Evolutionary conservation across 257 asterid species (phyloP), one percentile per base, ranked within the genome.

Genomic region (Knoxia roxburghii): DNA sequence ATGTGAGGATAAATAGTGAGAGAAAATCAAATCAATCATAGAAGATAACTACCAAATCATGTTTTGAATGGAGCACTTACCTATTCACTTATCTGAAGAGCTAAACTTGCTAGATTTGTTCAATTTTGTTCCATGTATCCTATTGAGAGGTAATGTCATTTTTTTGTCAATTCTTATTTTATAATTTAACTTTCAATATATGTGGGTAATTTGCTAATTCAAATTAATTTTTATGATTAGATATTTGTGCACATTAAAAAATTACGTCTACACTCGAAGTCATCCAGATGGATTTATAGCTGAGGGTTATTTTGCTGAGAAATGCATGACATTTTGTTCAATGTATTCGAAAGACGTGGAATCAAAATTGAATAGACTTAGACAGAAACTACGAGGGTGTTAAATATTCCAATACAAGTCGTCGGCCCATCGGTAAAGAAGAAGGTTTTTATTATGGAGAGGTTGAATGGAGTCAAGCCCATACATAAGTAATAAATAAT

Each of bases 271-370:
- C 0, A 58, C 35, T 23, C 4, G 41, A 67, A 46, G 69, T 67
- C 64, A 51, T 5, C 69, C 58, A 0, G 59, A 73, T 35, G n/a
- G n/a, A n/a, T n/a, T n/a, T n/a, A n/a, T n/a, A n/a, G n/a, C n/a
- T n/a, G n/a, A n/a, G n/a, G n/a, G n/a, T n/a, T n/a, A n/a, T n/a
- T n/a, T n/a, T n/a, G n/a, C n/a, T 71, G 59, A 73, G 10, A 72
- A 73, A 23, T 67, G 77, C 50, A 49, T 58, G 61, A 46, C 60
- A 7, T 66, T 73, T 59, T 66, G 77, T 39, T 49, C 72, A 20
- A 41, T 60, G 43, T 55, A 72, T 30, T 63, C 65, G 17, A 59
- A 54, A 27, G 52, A 64, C 41, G 56, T 46, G 27, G 76, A 64
- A 51, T 64, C 76, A 43, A 56, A 41, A 23, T 50, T 56, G 15